Conservation (phyloP, 331 rosid species). For the Saraca asoca region DNA sequence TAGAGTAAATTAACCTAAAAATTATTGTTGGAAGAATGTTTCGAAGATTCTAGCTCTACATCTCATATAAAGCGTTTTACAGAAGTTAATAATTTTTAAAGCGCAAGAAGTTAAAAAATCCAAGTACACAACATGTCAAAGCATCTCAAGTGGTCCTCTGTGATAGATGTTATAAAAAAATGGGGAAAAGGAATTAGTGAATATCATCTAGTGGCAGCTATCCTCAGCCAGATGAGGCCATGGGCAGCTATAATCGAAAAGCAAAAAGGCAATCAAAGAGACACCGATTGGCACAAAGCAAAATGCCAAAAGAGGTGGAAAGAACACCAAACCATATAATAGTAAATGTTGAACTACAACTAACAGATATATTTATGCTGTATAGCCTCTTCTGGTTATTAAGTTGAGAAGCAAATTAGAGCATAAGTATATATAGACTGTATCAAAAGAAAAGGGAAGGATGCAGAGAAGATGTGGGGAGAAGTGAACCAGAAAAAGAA, state of each 20-base stretch:
- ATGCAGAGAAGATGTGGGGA: neutral
- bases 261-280: neutral
- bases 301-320: too few species aligned
- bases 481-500: neutral
- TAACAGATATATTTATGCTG: too few species aligned
- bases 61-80: slow-evolving; percentile 16
- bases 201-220: slow-evolving; percentile 18
- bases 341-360: slow-evolving; percentile 15
- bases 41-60: neutral
- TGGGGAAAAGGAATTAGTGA: slow-evolving; percentile 6
- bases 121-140: slow-evolving; percentile 15
- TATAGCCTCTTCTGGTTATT: slow-evolving; percentile 4
- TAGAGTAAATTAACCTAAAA: too few species aligned
- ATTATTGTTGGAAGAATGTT: slow-evolving; percentile 21
- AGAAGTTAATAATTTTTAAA: slow-evolving; percentile 23
- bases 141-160: slow-evolving; percentile 13
- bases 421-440: neutral
- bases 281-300: neutral
- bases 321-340: neutral
- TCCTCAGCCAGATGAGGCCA: neutral
- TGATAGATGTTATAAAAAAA: neutral
- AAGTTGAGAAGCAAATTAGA: slow-evolving; percentile 1
- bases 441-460: neutral
- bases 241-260: neutral
- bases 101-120: slow-evolving; percentile 2